A percentile compares a stretch with the other conserved stretches of the same genome.
phyloP scores from a whole-genome alignment of 1,284 basidiomycete species.

The Schizopora paradoxa region DNA sequence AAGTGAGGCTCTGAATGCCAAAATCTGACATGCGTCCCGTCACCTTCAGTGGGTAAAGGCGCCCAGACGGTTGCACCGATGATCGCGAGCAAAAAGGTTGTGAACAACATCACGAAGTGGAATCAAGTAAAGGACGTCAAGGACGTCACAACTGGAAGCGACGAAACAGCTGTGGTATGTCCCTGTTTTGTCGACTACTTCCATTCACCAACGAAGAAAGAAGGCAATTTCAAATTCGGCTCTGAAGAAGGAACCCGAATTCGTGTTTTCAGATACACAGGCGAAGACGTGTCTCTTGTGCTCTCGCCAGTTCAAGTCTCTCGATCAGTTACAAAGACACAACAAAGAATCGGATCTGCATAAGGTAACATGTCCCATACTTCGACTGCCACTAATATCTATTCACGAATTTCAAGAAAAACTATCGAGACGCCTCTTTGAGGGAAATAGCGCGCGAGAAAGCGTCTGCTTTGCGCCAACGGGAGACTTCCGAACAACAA shows the following conservation, averaged over 20 bases:
- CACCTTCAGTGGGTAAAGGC: constrained; percentile 40
- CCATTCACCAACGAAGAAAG: too few relatives aligned
- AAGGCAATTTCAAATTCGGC: too few relatives aligned
- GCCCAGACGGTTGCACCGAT: constrained; percentile 77
- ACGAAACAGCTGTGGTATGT: constrained; percentile 34
- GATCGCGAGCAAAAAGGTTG: constrained; percentile 86
- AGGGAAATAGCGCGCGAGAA: constrained; percentile 75
- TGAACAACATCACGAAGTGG: constrained; percentile 90
- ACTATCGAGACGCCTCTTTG: constrained; percentile 64
- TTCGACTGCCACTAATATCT: constrained; percentile 11
- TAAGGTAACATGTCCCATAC: constrained; percentile 50
- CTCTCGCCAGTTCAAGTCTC: constrained; percentile 83
- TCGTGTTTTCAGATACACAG: constrained; percentile 70
- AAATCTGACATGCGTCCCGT: constrained; percentile 26
- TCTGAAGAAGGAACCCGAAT: constrained; percentile 46
- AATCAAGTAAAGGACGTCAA: constrained; percentile 86
- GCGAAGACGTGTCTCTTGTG: constrained; percentile 84
- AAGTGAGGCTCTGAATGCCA: constrained; percentile 17
- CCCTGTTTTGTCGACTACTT: too few relatives aligned
- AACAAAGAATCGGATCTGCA: constrained; percentile 88
- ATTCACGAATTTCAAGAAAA: constrained; percentile 55
- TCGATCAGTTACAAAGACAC: constrained; percentile 81
- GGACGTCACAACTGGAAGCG: constrained; percentile 31
- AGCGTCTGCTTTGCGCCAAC: constrained; percentile 43
- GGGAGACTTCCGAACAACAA: constrained; percentile 29